Evolutionary conservation across 208 protist genomes (phyloP).

Genomic region (Trypanosoma lewisi): DNA sequence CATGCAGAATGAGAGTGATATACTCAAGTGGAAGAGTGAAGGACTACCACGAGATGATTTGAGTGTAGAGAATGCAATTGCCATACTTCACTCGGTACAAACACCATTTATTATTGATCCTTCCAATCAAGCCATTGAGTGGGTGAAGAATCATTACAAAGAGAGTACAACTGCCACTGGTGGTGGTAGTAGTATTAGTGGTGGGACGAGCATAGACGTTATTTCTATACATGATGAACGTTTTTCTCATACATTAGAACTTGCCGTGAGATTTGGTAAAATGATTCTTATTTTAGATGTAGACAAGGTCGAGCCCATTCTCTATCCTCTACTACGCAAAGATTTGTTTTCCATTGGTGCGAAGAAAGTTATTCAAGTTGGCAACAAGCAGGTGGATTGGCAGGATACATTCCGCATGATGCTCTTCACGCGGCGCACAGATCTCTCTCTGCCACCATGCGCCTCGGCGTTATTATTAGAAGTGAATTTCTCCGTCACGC

Average conservation of each 20-base stretch:
- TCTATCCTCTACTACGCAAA: conserved; percentile 94
- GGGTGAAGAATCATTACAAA: conserved; percentile 89
- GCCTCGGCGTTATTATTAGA: conserved; percentile 87
- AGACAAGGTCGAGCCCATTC: conserved; percentile 91
- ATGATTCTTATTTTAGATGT: conserved; percentile 96
- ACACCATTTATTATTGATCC: conserved; percentile 97
- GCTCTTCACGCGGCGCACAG: conserved; percentile 92
- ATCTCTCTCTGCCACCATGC: conserved; percentile 86
- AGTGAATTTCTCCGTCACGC: conserved; percentile 97
- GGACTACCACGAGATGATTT: conserved; percentile 94
- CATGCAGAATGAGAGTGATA: conserved; percentile 92
- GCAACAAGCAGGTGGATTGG: conserved; percentile 96
- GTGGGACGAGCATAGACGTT: too few relatives aligned
- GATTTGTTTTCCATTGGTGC: conserved; percentile 90
- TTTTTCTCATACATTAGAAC: conserved; percentile 94
- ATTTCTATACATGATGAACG: conserved; percentile 90
- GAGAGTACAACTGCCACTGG: conserved; percentile 55
- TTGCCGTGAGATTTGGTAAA: conserved; percentile 98
- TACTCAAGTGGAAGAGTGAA: conserved; percentile 94
- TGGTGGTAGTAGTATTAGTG: too few relatives aligned
- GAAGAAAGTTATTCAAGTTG: conserved; percentile 93
- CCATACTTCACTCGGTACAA: conserved; percentile 87
- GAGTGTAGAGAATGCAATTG: conserved; percentile 95
- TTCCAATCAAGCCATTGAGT: conserved; percentile 90
- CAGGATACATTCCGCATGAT: conserved; percentile 95